phyloP scores from a whole-genome alignment of 2,329 filamentous ascomycete species.

The Xylariales sp. region DNA sequence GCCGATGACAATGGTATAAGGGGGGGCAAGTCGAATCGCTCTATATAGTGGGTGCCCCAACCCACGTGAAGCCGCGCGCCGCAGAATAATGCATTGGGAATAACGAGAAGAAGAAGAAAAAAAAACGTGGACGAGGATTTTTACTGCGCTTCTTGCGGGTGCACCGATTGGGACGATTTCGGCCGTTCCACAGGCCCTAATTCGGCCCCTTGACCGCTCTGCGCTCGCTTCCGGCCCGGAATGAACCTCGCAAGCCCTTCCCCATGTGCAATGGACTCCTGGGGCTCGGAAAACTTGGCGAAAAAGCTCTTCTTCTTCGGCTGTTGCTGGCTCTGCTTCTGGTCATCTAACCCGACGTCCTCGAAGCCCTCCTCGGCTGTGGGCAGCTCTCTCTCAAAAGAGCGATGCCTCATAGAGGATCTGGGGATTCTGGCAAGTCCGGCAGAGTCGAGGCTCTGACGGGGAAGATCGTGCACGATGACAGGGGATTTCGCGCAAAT shows the following conservation, averaged over 20 bases:
- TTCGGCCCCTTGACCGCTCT: slow-evolving; percentile 51
- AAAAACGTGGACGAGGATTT: slow-evolving; percentile 18
- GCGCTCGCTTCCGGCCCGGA: slow-evolving; percentile 51
- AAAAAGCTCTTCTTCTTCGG: slow-evolving; percentile 84
- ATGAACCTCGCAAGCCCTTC: slow-evolving; percentile 51
- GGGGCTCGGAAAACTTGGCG: slow-evolving; percentile 77
- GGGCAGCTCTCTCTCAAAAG: slow-evolving; percentile 69
- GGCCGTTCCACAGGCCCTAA: slow-evolving; percentile 49
- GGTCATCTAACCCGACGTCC: slow-evolving; percentile 88
- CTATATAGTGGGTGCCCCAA: slow-evolving; percentile 41
- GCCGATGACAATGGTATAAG: slow-evolving; percentile 27
- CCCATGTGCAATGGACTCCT: slow-evolving; percentile 44
- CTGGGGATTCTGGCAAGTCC: slow-evolving; percentile 71
- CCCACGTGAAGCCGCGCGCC: slow-evolving; percentile 42
- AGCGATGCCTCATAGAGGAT: slow-evolving; percentile 67
- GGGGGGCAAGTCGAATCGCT: slow-evolving; percentile 44
- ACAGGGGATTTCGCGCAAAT: slow-evolving; percentile 89
- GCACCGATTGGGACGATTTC: slow-evolving; percentile 46
- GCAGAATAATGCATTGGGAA: slow-evolving; percentile 41
- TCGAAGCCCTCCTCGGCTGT: slow-evolving; percentile 86
- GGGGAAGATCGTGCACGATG: slow-evolving; percentile 67
- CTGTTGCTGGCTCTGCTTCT: slow-evolving; percentile 62
- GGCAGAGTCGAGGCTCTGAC: slow-evolving; percentile 84
- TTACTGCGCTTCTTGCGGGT: slow-evolving; percentile 47
- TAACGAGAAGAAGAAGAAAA: slow-evolving; percentile 1